Base-by-base conservation (phyloP, 1,139 yeast species). In the Candida sp. region DNA sequence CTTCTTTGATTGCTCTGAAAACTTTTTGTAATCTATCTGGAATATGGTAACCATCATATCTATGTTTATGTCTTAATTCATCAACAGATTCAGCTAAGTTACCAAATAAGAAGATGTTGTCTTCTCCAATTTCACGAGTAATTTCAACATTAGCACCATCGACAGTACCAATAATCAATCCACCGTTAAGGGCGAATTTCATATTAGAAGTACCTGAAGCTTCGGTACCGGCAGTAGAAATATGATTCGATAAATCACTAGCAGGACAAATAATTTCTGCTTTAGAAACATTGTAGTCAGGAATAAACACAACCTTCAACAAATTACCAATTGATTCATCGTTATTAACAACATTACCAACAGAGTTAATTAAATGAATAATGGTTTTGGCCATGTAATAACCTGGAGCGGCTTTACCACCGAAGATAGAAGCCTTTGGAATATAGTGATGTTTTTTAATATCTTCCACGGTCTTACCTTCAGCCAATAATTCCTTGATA, bases 191-290 rank as follows among this genome's bases (percentile, higher is more conserved):
- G 27, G 90, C 96, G 62, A 90, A 90, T 70, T 90, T 91, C 97
- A 90, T 90, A 71, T 90, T 90, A 39, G 96, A 87, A 38, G 98
- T 90, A 63, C 97, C 97, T 1, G 95, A 86, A 22, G 96, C 97
- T 65, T 90, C 98, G 22, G 98, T 90, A 56, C 98, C 98, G 8
- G 97, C 97, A 40, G 97, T 90, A n/a, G 97, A 89, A 53, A 90
- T 91, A 68, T 90, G 98, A 67, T 90, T 95, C 40, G 95, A 86
- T 58, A 90, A 74, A 61, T 90, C 97, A 36, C 93, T 83, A 19
- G 93, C 97, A 21, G 97, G 97, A 51, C 82, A 77, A 57, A 91
- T 88, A 47, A 89, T 79, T 68, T 91, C 97, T 0, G 97, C 97
- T 68, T 89, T 90, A 41, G 96, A 87, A 40, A 90, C 97, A 58